These are phyloP conservation scores for Parasitella parasitica DNA, from an alignment of 371 early-diverging fungal species.

Conservation along the genomic window DNA sequence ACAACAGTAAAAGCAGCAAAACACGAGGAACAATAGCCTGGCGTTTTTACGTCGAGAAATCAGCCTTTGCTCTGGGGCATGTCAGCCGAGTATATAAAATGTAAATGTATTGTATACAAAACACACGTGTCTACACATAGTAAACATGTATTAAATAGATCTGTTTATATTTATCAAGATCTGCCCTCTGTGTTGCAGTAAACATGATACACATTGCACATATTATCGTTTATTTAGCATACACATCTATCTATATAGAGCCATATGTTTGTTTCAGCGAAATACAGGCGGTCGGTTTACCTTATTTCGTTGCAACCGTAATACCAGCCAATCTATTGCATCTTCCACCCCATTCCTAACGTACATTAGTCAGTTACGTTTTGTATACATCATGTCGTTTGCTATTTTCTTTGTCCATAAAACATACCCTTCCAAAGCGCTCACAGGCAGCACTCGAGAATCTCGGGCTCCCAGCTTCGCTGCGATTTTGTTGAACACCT, in stretches of 20 bases:
- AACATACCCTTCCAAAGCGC: slow-evolving; percentile 87
- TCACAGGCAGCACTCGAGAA: slow-evolving; percentile 68
- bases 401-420: background rate
- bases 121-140: too few relatives aligned
- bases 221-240: background rate
- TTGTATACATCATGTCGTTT: background rate
- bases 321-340: slow-evolving; percentile 82
- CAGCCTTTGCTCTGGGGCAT: too few relatives aligned
- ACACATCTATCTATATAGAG: background rate
- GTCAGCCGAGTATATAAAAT: too few relatives aligned
- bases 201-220: background rate
- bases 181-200: background rate
- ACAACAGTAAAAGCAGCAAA: too few relatives aligned
- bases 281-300: slow-evolving; percentile 76
- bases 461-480: slow-evolving; percentile 76
- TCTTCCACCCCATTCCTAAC: slow-evolving; percentile 80
- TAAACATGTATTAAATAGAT: too few relatives aligned
- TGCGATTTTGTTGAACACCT: slow-evolving; percentile 89
- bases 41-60: too few relatives aligned
- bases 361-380: background rate
- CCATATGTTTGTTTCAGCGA: slow-evolving; percentile 29
- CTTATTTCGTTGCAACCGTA: slow-evolving; percentile 78
- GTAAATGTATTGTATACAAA: too few relatives aligned
- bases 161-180: background rate
- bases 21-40: too few relatives aligned